Evolutionary conservation across 306 rosid genomes (phyloP), one percentile per base, ranked within the genome.

Genomic region (Mucuna pruriens): DNA sequence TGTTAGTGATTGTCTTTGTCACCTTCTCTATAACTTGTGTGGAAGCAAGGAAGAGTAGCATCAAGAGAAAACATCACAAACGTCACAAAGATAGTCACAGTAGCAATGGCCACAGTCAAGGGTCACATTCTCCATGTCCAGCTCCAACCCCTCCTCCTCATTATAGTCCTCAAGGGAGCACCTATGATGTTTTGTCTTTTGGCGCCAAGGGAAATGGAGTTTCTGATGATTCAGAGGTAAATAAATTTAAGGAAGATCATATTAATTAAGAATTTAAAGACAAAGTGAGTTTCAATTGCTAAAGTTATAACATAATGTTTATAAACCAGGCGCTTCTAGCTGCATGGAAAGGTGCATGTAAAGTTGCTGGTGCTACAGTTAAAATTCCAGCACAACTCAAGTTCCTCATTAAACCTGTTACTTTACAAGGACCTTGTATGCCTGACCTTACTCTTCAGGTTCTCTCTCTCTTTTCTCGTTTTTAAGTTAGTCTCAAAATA

Each of bases 311-410:
- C 46, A 77, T 0, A 76, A 29, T 86, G 57, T 74, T 54, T 16
- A 79, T 60, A 58, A 77, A 87, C 12, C 85, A 95, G 99, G 96
- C 96, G 69, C 84, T 95, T 76, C 3, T 65, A 80, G 90, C 89
- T 82, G 94, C 98, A 89, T 95, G 98, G 98, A 52, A 84, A 63
- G 82, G 91, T 82, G 98, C 98, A 39, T 95, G 99, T 88, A 89
- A 85, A 68, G 89, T 87, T 70, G 20, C 76, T 48, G 90, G 89
- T 42, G 95, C 97, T 17, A 91, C 83, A 13, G 73, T 93, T n/a
- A 75, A 78, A 86, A 83, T 95, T 78, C 98, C 97, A 39, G 76
- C 92, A 82, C 71, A 87, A 22, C 46, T 52, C 84, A 91, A 80
- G 72, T 90, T 91, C 85, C 90, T 93, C 13, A 80, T 93, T 72